Evolutionary conservation across 1,284 basidiomycete genomes (phyloP).

Genomic region (Apiotrichum montevideense): DNA sequence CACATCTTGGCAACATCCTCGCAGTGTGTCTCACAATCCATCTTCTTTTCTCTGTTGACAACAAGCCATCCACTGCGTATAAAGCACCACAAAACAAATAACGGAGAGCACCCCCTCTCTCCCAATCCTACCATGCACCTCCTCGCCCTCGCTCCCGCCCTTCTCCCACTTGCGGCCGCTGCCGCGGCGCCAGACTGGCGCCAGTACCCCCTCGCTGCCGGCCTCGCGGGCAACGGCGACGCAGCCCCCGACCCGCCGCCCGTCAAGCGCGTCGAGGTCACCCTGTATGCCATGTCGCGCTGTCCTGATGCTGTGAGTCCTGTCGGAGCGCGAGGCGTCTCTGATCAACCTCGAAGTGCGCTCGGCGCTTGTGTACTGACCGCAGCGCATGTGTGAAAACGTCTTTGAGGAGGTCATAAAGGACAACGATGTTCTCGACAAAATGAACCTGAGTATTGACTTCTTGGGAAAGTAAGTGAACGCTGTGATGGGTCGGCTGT

Average conservation of each 20-base stretch:
- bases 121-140: neutral
- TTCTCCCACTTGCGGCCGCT: neutral
- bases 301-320: constrained; percentile 45
- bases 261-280: constrained; percentile 29
- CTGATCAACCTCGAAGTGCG: neutral
- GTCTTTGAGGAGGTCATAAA: constrained; percentile 66
- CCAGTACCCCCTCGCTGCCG: neutral
- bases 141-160: neutral
- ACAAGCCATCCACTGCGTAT: too few species aligned
- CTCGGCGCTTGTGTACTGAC: constrained; percentile 52
- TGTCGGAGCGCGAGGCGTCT: neutral
- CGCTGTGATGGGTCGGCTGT: constrained; percentile 32
- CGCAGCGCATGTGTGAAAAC: constrained; percentile 60
- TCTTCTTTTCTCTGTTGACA: too few species aligned
- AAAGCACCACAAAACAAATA: too few species aligned
- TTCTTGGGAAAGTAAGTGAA: constrained; percentile 68
- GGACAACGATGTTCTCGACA: constrained; percentile 53
- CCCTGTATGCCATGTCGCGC: constrained; percentile 44
- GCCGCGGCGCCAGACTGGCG: neutral
- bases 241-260: too few species aligned
- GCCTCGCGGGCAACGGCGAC: too few species aligned
- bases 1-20: too few species aligned
- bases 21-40: too few species aligned
- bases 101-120: too few species aligned
- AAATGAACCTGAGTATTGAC: constrained; percentile 62